Conservation (phyloP, 2,329 filamentous ascomycete genomes). For the Dactylellina sp. region DNA sequence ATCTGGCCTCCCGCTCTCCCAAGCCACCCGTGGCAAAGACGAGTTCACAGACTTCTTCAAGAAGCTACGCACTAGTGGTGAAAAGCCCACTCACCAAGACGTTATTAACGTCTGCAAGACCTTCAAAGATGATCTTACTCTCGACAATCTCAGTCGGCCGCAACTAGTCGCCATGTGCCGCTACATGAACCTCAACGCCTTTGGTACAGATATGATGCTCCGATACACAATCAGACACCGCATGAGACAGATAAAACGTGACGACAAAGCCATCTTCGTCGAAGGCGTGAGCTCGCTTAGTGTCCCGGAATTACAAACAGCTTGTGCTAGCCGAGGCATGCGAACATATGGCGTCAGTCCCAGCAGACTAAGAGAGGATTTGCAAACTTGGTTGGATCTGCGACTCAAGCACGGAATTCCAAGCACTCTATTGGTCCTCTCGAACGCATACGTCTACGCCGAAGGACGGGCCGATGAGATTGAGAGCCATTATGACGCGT, state of each 20-base stretch:
- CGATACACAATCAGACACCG: slow-evolving; percentile 96
- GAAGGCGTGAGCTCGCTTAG: slow-evolving; percentile 94
- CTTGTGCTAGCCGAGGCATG: slow-evolving; percentile 90
- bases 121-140: slow-evolving; percentile 95
- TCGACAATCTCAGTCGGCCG: slow-evolving; percentile 95
- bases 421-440: slow-evolving; percentile 91
- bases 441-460: slow-evolving; percentile 97
- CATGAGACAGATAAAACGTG: slow-evolving; percentile 99
- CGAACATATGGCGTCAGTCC: slow-evolving; percentile 93
- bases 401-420: slow-evolving; percentile 94
- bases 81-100: slow-evolving; percentile 86
- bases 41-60: slow-evolving; percentile 98
- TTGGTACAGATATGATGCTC: slow-evolving; percentile 97
- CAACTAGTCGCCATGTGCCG: slow-evolving; percentile 97
- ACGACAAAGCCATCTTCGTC: slow-evolving; percentile 92
- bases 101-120: slow-evolving; percentile 99
- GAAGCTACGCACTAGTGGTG: slow-evolving; percentile 86
- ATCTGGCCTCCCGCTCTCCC: slow-evolving; percentile 88
- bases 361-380: slow-evolving; percentile 84
- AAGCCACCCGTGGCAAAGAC: slow-evolving; percentile 85
- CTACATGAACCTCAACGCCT: slow-evolving; percentile 97
- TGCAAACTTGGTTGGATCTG: slow-evolving; percentile 93
- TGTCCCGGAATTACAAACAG: slow-evolving; percentile 91
- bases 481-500: slow-evolving; percentile 88
- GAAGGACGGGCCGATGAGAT: slow-evolving; percentile 86